Conservation (phyloP, 371 early-diverging fungal species). For the Circinella umbellata region DNA sequence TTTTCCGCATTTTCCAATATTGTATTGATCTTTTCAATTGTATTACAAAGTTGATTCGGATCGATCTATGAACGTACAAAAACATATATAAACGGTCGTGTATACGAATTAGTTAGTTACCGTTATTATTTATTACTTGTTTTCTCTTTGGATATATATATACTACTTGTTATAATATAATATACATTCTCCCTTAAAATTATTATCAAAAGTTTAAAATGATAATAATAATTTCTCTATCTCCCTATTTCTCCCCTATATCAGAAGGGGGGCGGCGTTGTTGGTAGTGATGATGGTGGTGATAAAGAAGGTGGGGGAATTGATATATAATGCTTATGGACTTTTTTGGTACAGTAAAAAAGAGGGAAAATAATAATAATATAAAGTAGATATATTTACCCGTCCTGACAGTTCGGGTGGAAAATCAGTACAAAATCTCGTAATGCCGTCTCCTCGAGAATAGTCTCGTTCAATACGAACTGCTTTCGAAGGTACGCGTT, state of each 20-base stretch:
- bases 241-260: not conserved
- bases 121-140: too few species aligned
- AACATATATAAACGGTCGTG: not conserved
- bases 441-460: slow-evolving; percentile 52
- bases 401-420: slow-evolving; percentile 42
- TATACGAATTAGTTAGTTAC: too few species aligned
- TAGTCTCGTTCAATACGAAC: slow-evolving; percentile 54
- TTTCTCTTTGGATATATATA: too few species aligned
- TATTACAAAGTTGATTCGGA: slow-evolving; percentile 27
- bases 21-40: slow-evolving; percentile 46
- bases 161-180: too few species aligned
- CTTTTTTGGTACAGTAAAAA: too few species aligned
- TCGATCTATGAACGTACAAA: not conserved
- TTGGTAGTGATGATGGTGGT: too few species aligned
- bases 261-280: not conserved
- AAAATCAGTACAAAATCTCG: slow-evolving; percentile 44
- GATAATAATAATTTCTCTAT: not conserved
- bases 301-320: not conserved
- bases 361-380: not conserved
- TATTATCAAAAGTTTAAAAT: too few species aligned
- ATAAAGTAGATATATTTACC: slow-evolving; percentile 28
- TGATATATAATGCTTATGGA: not conserved
- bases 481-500: slow-evolving; percentile 3
- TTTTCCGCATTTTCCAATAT: slow-evolving; percentile 48
- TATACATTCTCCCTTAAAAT: not conserved